Conservation (phyloP, 129 eudicot species). For the Tagetes patula region DNA sequence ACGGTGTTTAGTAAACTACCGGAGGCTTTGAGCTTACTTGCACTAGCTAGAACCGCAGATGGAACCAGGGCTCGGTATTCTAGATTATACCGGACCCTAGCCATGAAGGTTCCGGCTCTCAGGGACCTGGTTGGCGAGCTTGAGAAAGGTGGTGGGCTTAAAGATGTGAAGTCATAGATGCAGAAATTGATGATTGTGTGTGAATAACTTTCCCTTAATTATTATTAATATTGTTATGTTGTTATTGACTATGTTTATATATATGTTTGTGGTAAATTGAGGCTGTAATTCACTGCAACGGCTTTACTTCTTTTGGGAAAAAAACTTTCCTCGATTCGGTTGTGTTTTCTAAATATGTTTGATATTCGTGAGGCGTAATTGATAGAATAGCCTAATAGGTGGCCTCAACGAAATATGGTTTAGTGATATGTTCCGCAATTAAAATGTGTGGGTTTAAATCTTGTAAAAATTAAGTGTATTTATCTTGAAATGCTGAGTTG, state of each 20-base stretch:
- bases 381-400: no score
- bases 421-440: no score
- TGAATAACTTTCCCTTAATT: not conserved
- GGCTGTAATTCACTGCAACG: constrained; percentile 29
- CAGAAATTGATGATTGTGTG: not conserved
- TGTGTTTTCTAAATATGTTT: not conserved
- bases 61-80: constrained; percentile 96
- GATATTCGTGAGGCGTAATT: not conserved
- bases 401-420: no score
- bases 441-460: no score
- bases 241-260: constrained; percentile 24
- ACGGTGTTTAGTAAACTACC: constrained; percentile 71
- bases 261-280: constrained; percentile 31
- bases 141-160: constrained; percentile 91
- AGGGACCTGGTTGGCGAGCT: constrained; percentile 95
- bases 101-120: constrained; percentile 95
- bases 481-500: no score
- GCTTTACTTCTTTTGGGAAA: constrained; percentile 16
- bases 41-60: constrained; percentile 90
- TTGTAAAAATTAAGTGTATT: no score
- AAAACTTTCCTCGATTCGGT: not conserved
- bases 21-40: constrained; percentile 78
- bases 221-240: not conserved
- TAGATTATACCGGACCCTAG: constrained; percentile 83
- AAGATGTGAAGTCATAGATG: constrained; percentile 63